Evolutionary conservation across 257 asterid species (phyloP), one percentile per base, ranked within the genome.

Genomic region (Nicotiana noctiflora): DNA sequence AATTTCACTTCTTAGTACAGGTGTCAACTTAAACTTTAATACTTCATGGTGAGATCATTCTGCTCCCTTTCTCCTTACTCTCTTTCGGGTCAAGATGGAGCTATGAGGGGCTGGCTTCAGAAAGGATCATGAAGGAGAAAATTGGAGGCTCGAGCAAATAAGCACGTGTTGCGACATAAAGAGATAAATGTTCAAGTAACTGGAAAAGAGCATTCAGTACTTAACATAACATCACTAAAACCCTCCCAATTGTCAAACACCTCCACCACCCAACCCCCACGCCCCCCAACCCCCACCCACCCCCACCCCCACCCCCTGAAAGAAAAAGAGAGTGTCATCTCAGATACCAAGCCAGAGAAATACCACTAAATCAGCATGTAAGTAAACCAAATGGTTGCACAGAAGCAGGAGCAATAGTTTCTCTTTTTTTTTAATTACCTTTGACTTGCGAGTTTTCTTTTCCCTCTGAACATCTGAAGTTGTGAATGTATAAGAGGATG

Each of bases 401-500:
- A 23, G 40, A 72, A 72, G 46, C 34, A 72, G 21, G 40, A 72
- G 23, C 3, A 21, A 23, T 7, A 72, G 40, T 23, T 44, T 46
- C 40, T 72, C 14, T 46, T 49, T 21, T 13, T 21, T 72, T 21
- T 21, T 23, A 70, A 74, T 68, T 87, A 96, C 99, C 99, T 92
- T 96, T 56, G 90, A 83, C 89, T 90, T 96, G 83, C 92, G 96
- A 86, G 81, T 81, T 88, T 87, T 95, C 93, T 88, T 96, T 82
- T 94, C 98, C 87, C 93, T 85, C 75, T 85, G 93, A 84, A 82
- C 82, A 82, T 89, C 92, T 55, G 91, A 31, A 80, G 75, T 81
- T 75, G 84, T 80, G 83, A 82, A 83, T 82, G 76, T 85, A 76
- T 88, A 83, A 77, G 89, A 75, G 32, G 83, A 67, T 15, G 85